phyloP scores from a whole-genome alignment of 2,329 filamentous ascomycete genomes.

The Taxawa tesnikishii region DNA sequence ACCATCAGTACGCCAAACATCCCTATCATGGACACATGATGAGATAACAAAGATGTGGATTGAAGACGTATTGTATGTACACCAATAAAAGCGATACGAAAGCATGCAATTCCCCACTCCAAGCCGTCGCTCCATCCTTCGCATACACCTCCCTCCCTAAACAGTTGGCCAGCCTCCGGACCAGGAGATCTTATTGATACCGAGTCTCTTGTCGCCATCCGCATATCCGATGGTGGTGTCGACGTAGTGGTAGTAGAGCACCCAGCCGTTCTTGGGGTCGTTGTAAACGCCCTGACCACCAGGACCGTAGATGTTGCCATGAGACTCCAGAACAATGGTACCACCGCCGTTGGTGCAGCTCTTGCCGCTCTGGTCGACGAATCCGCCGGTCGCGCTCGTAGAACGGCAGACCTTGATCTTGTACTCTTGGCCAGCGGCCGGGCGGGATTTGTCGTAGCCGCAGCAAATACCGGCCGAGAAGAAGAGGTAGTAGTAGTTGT shows the following conservation, averaged over 20 bases:
- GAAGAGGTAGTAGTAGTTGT: conserved; percentile 52
- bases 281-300: conserved; percentile 51
- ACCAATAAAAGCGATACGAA: too few relatives aligned
- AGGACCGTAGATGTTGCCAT: conserved; percentile 50
- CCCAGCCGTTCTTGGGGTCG: conserved; percentile 36
- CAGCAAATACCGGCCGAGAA: conserved; percentile 52
- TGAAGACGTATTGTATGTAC: too few relatives aligned
- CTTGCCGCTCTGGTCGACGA: conserved; percentile 43
- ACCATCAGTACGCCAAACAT: too few relatives aligned
- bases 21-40: too few relatives aligned
- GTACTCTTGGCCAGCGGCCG: conserved; percentile 50
- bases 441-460: conserved; percentile 38
- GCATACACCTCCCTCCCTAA: too few relatives aligned
- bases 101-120: too few relatives aligned
- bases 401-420: conserved; percentile 54
- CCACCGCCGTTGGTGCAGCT: conserved; percentile 46
- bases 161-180: conserved; percentile 8
- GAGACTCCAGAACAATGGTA: conserved; percentile 46
- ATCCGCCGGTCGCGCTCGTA: conserved; percentile 35
- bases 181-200: conserved; percentile 9
- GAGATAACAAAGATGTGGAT: too few relatives aligned
- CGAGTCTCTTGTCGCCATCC: conserved; percentile 20
- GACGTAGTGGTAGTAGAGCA: conserved; percentile 53
- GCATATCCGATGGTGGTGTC: conserved; percentile 41
- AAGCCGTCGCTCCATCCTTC: too few relatives aligned